Evolutionary conservation across 2,329 filamentous ascomycete genomes (phyloP).

Genomic region (Sclerotinia sclerotiorum): DNA sequence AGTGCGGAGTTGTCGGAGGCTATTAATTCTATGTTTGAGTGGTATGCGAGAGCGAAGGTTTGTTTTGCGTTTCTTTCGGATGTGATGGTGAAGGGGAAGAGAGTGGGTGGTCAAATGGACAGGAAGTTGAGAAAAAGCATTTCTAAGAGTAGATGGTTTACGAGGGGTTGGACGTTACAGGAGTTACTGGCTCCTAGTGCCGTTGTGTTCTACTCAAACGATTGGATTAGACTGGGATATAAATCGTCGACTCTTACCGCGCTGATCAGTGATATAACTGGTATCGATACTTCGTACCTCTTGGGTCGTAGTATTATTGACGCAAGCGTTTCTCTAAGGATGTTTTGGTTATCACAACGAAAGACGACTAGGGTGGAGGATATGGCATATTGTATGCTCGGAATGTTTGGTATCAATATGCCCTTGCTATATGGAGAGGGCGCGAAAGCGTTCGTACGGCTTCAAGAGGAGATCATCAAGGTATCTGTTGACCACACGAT

Average conservation of each 20-base stretch:
- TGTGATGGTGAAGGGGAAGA: background rate
- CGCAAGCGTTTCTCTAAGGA: constrained; percentile 1
- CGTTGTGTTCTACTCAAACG: background rate
- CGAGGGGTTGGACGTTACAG: constrained; percentile 4
- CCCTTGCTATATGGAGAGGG: constrained; percentile 43
- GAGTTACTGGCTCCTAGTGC: constrained; percentile 8
- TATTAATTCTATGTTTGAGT: constrained; percentile 29
- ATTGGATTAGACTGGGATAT: background rate
- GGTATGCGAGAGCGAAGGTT: constrained; percentile 21
- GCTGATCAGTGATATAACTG: background rate
- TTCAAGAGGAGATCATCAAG: constrained; percentile 42
- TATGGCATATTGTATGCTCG: constrained; percentile 42
- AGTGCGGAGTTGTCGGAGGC: constrained; percentile 26
- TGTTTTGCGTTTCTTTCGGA: constrained; percentile 28
- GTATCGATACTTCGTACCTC: background rate
- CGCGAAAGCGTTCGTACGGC: constrained; percentile 39
- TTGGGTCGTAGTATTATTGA: background rate
- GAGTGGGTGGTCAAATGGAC: background rate
- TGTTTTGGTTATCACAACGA: constrained; percentile 25
- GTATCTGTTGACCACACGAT: background rate
- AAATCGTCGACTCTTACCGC: background rate
- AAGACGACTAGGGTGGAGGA: constrained; percentile 37
- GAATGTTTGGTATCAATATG: constrained; percentile 43
- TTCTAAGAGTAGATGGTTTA: background rate
- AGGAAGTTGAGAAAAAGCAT: background rate